Base-by-base conservation (phyloP, 352 stramenopile genomes). In the Aphanomyces stellatus region DNA sequence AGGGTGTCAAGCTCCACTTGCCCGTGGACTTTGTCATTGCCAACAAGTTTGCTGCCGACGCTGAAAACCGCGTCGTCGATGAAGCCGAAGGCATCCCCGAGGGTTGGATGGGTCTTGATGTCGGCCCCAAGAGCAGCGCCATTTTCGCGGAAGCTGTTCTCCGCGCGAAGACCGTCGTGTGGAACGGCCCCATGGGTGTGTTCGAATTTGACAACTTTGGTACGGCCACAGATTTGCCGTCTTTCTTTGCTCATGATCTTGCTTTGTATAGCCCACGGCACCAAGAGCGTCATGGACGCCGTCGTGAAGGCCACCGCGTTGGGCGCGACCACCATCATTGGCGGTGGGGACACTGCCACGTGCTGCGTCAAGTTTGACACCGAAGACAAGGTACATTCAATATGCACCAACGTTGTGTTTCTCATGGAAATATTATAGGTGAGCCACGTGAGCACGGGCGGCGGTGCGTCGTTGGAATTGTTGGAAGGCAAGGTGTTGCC, bases 121-220 rank as follows among this genome's bases (percentile, higher is more conserved):
- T 99, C 56, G 98, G 98, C 62, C 96, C 96, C 5, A 90, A 98
- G 70, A 96, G 87, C 40, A 82, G 83, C 62, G 78, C 93, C 51
- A 72, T 69, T 13, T 98, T 98, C 67, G 76, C 78, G 25, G 71
- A 80, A 0, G 90, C 86, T 53, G 74, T 98, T 30, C 51, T 75
- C 11, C 78, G 81, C 53, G 88, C 90, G 70, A 98, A 98, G 77
- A 99, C 96, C 33, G 74, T 99, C 61, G 95, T 99, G 62, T 99
- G 98, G 97, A 99, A 99, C 84, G 98, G 98, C 60, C 97, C 98
- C 28, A 99, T 99, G 94, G 98, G 98, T 64, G 97, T 99, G 51
- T 99, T 99, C 77, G 97, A 99, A 82, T 98, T 99, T 67, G 91
- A 99, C 62, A 88, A 88, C 22, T 99, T 99, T 71, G 81, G 85